phyloP scores from a whole-genome alignment of 106 monocot species.

The Allium cepa region DNA sequence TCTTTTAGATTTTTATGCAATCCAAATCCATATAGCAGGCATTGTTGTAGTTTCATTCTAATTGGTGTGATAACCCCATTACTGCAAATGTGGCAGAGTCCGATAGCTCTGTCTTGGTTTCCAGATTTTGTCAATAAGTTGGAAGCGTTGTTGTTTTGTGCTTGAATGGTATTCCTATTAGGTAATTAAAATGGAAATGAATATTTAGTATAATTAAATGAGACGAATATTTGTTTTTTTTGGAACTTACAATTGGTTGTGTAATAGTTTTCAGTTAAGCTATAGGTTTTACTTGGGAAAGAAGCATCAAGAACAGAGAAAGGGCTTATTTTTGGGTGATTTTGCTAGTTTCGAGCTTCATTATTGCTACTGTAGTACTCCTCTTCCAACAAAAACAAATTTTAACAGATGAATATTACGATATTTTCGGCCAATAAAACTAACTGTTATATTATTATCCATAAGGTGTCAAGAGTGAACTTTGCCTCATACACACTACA shows the following conservation, averaged over 20 bases:
- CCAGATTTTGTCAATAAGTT: slow-evolving; percentile 11
- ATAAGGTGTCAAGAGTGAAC: no score
- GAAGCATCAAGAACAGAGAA: slow-evolving; percentile 55
- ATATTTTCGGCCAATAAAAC: no score
- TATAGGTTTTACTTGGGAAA: slow-evolving; percentile 49
- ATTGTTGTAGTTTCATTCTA: slow-evolving; percentile 1
- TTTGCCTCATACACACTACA: no score
- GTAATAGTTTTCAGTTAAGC: slow-evolving; percentile 40
- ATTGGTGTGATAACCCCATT: slow-evolving; percentile 2
- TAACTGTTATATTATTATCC: no score
- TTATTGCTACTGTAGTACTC: slow-evolving; percentile 26
- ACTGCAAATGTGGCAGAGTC: slow-evolving; percentile 35
- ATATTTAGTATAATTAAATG: no score
- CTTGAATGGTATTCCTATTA: slow-evolving; percentile 25
- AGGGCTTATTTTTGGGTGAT: slow-evolving; percentile 37
- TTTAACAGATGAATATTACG: no score
- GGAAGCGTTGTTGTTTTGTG: slow-evolving; percentile 14
- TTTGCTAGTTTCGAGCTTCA: slow-evolving; percentile 26
- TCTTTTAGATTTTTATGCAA: no score
- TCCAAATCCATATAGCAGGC: no score
- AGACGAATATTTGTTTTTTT: neutral
- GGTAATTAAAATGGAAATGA: neutral
- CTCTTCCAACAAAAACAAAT: slow-evolving; percentile 21
- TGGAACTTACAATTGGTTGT: slow-evolving; percentile 25
- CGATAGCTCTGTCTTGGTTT: slow-evolving; percentile 22